Base-by-base conservation (phyloP, 2,329 filamentous ascomycete genomes). In the Ophiocordyceps robertsii region DNA sequence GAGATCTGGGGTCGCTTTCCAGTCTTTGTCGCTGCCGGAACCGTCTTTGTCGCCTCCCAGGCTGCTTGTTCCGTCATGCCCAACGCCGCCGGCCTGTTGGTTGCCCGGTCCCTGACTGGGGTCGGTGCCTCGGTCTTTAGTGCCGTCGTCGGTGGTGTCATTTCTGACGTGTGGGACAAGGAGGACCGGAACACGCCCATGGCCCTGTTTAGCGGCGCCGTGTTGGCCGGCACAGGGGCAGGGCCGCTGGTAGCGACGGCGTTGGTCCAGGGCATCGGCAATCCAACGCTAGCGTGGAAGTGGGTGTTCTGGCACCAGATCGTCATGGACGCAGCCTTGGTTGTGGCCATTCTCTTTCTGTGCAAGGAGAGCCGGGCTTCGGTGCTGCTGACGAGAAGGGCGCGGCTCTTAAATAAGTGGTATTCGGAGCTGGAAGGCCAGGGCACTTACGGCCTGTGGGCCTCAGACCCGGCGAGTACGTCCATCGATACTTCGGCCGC, bases 261-360 rank as follows among this genome's bases (percentile, higher is more conserved):
- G 38, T 77, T 95, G 47, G 75, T 81, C 0, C 65, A 83, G 31
- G 69, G 75, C 40, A 69, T 75, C 1, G 71, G 63, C 1, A 53
- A 63, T 10, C 51, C 58, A 8, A 60, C 54, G 0, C 46, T 55
- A n/a, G 59, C 61, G 3, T 94, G 86, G 86, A 77, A 85, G 47
- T 95, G 88, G 88, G 76, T 89, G 0, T 94, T 93, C 58, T 94
- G 87, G 72, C 70, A 89, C 27, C 89, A 95, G 51, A 76, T 78
- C 8, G 87, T 95, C 38, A 64, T 75, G 19, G 76, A 80, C 43
- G 77, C 69, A 0, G 57, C 78, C 1, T 60, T 92, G 38, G 73
- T 64, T 42, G 50, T 75, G 1, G 62, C 79, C 1, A 73, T 94
- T 19, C 69, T 75, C 11, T 42, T 84, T 6, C 75, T 86, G 43